Conservation (phyloP, 164 flowering plant genomes). For the Umbellularia californica region DNA sequence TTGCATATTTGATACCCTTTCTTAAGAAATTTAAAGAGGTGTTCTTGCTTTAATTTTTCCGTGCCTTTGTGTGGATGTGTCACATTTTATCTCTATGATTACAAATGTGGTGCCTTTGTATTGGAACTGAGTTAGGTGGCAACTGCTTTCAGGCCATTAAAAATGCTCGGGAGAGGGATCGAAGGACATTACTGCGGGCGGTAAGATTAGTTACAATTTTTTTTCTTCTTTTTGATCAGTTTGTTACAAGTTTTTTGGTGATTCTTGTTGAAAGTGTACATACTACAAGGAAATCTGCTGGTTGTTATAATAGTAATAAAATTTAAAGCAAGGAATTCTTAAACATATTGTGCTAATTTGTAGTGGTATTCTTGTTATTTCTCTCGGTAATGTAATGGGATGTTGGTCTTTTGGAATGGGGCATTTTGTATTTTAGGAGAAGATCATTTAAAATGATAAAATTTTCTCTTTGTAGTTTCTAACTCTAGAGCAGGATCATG, state of each 20-base stretch:
- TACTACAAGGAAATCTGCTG: too few species aligned
- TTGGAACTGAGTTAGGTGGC: background rate
- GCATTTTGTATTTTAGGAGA: too few species aligned
- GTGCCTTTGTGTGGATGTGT: background rate
- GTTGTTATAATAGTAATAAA: too few species aligned
- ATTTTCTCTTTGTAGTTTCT: too few species aligned
- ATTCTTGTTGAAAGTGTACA: background rate
- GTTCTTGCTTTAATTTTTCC: background rate
- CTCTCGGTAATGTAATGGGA: too few species aligned
- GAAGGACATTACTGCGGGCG: slow-evolving; percentile 71
- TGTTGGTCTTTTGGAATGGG: too few species aligned
- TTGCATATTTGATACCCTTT: too few species aligned
- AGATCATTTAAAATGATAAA: too few species aligned
- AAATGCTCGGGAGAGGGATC: slow-evolving; percentile 93
- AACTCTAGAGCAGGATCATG: too few species aligned
- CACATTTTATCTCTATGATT: background rate
- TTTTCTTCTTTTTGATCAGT: background rate
- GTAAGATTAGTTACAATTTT: slow-evolving; percentile 37
- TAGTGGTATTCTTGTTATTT: too few species aligned
- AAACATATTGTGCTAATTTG: too few species aligned
- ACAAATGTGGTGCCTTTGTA: background rate
- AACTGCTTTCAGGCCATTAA: slow-evolving; percentile 61
- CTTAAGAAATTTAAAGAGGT: slow-evolving; percentile 79
- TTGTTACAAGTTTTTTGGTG: background rate
- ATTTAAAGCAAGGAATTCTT: too few species aligned